Percentiles rank a stretch among this genome's conserved stretches.
phyloP scores from a whole-genome alignment of 2,329 filamentous ascomycete genomes.

The Aspergillus latus region DNA sequence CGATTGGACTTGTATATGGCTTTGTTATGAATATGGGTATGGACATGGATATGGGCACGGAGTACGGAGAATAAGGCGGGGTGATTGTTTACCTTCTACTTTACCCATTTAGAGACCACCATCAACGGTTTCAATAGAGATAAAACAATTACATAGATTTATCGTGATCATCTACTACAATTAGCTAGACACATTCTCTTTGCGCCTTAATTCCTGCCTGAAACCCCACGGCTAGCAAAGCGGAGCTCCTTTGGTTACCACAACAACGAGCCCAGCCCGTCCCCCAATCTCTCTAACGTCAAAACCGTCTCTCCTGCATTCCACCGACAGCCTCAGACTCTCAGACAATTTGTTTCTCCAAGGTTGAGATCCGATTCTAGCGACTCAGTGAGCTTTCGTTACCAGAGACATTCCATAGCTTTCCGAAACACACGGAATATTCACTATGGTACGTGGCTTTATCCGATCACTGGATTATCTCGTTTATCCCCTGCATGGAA shows the following conservation, averaged over 20 bases:
- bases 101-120: constrained; percentile 2
- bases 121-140: not conserved
- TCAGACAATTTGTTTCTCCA: not conserved
- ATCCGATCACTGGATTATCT: constrained; percentile 2
- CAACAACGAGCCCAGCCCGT: constrained; percentile 20
- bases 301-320: constrained; percentile 9
- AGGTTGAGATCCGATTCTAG: not conserved
- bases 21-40: constrained; percentile 1
- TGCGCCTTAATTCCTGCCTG: not conserved
- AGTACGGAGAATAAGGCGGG: not conserved
- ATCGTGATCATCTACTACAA: not conserved
- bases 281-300: constrained; percentile 8
- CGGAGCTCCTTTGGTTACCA: constrained; percentile 19
- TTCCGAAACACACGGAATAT: not conserved
- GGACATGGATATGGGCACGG: not conserved
- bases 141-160: not conserved
- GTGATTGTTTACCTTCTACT: not conserved
- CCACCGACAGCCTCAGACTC: constrained; percentile 1
- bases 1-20: constrained; percentile 9
- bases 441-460: constrained; percentile 17
- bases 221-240: not conserved
- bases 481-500: constrained; percentile 6
- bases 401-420: constrained; percentile 11
- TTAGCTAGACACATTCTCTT: not conserved
- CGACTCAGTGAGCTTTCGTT: constrained; percentile 2